Evolutionary conservation across 208 protist species (phyloP), one percentile per base, ranked within the genome.

Genomic region (Trypanosoma theileri): DNA sequence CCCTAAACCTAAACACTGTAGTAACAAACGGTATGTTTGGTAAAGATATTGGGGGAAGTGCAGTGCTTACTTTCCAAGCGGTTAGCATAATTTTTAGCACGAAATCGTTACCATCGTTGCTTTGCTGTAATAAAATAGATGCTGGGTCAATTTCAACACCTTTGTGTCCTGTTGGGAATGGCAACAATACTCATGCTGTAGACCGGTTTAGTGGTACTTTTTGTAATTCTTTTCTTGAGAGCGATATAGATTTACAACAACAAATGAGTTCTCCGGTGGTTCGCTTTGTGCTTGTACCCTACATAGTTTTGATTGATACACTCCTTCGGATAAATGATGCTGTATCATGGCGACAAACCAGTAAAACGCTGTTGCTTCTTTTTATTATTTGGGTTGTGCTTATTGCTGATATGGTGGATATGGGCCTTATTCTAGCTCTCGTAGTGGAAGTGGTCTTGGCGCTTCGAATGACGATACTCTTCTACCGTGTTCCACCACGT

Each of bases 1-100:
- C 75, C 35, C 69, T 79, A 26, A 94, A 91, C 62, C 71, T 89
- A 24, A 88, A 87, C 61, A 86, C 82, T 9, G 53, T 87, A 17
- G 79, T 72, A 46, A 93, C 82, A 3, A 89, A 91, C 56, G 73
- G 57, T 52, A 89, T 95, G 71, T 88, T 93, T 62, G 90, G 85
- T 56, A 84, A 81, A 21, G 82, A 86, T 54, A 75, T 82, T 59
- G 88, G 80, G 13, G 90, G 86, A 22, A 91, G 85, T 58, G 86
- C 86, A 0, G 79, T 89, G 22, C 58, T 95, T 16, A 91, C 80
- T 4, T 60, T 95, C 41, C 86, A 95, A 52, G 78, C 86, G 13
- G 75, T 82, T 56, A 70, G 80, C 41, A 83, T 86, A 59, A 79
- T 82, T 13, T 95, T 93, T 68, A 80, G 67, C 8, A 69, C 70